Conservation (phyloP, 805 yeast species). For the Starmerella bombicola region DNA sequence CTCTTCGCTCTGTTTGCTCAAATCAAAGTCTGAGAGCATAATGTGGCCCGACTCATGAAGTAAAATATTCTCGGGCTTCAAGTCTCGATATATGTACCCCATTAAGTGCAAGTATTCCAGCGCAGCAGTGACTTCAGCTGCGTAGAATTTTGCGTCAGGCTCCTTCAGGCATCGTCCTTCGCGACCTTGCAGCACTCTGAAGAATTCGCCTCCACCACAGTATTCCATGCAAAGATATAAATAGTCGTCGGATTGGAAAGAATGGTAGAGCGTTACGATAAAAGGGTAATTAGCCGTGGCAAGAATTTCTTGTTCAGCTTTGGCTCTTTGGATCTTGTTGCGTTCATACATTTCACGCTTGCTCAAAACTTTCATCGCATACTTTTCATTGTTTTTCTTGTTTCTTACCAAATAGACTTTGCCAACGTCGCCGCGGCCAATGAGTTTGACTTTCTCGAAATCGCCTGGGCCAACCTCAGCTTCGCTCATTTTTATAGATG, state of each 20-base stretch:
- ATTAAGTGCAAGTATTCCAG: constrained; percentile 86
- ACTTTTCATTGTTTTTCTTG: constrained; percentile 56
- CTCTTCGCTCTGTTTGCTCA: constrained; percentile 75
- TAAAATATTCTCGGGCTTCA: constrained; percentile 90
- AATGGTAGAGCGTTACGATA: constrained; percentile 89
- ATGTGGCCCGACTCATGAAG: constrained; percentile 96
- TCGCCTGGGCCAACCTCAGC: constrained; percentile 77
- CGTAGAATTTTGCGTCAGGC: constrained; percentile 82
- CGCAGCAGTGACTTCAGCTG: constrained; percentile 95
- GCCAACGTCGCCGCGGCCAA: constrained; percentile 97
- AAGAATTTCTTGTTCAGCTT: constrained; percentile 92
- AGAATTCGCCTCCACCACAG: constrained; percentile 98
- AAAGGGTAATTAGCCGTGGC: constrained; percentile 96
- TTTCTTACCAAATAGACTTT: constrained; percentile 87
- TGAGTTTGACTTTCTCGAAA: constrained; percentile 75
- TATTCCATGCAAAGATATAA: constrained; percentile 94
- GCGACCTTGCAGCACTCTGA: constrained; percentile 87
- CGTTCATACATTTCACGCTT: constrained; percentile 91
- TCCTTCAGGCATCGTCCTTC: constrained; percentile 75
- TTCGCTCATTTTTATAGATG: constrained; percentile 58
- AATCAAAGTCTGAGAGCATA: constrained; percentile 92
- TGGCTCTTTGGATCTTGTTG: constrained; percentile 84
- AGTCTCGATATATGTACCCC: constrained; percentile 94
- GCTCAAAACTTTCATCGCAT: constrained; percentile 84
- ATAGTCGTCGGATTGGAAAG: constrained; percentile 88